phyloP scores from a whole-genome alignment of 768 basidiomycete species.

The Pulveroboletus ravenelii region DNA sequence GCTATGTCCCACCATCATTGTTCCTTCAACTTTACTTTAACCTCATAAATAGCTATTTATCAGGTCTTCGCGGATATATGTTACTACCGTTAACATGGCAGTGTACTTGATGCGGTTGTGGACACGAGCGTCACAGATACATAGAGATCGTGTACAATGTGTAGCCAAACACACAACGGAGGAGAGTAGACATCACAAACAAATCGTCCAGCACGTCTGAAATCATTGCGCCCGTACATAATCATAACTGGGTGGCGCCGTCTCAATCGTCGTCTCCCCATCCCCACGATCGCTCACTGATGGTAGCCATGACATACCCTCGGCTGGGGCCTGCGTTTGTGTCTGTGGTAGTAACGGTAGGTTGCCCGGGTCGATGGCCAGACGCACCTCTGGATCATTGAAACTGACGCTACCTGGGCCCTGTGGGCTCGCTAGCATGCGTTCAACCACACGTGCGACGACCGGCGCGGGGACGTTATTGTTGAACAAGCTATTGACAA shows the following conservation, averaged over 20 bases:
- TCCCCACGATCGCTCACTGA: constrained; percentile 35
- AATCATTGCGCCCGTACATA: constrained; percentile 9
- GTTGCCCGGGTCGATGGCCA: background rate
- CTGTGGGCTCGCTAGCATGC: constrained; percentile 22
- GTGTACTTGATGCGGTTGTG: background rate
- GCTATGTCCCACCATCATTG: too few relatives aligned
- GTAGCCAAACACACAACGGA: background rate
- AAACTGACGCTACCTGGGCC: constrained; percentile 7
- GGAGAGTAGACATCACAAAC: background rate
- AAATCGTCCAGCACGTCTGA: background rate
- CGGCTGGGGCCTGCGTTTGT: background rate
- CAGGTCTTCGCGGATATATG: too few relatives aligned
- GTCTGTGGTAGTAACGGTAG: background rate
- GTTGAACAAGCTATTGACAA: constrained; percentile 23
- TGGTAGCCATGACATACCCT: constrained; percentile 30
- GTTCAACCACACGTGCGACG: constrained; percentile 23
- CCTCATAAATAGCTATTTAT: too few relatives aligned
- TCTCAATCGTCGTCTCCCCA: constrained; percentile 26
- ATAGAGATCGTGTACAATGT: background rate
- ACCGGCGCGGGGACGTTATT: constrained; percentile 25
- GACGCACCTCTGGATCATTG: constrained; percentile 13
- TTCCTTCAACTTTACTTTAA: background rate
- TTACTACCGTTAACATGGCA: background rate
- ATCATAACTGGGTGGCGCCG: constrained; percentile 25
- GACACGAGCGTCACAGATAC: background rate